Evolutionary conservation across 2,329 filamentous ascomycete genomes (phyloP), one percentile per base, ranked within the genome.

Genomic region (Verticillium nonalfalfae): DNA sequence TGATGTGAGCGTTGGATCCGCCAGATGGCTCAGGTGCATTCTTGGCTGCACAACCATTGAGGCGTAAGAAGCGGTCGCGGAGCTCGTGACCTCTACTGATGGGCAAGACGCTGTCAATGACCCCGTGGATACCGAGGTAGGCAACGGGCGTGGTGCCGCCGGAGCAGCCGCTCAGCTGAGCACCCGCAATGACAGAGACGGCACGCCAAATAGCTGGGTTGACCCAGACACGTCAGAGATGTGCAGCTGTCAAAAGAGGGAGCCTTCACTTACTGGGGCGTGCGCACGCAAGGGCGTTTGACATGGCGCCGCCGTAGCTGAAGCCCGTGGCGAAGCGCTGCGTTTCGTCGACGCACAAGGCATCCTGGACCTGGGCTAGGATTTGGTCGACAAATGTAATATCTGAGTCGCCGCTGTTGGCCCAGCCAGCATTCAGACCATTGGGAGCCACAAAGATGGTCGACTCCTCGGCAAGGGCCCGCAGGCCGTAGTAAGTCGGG

Each of bases 401-500:
- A 59, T 80, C 78, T 56, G 78, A 71, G 13, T 77, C 77, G 58
- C 71, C 72, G 1, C 63, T 64, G 69, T 80, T 80, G 39, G 66
- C 76, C 77, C 77, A 80, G 26, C 78, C 78, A 21, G 68, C 66
- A 63, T 74, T 73, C 35, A 76, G 65, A 10, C 77, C 78, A 55
- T 79, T 69, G 26, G 78, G 78, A 1, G 75, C 73, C 15, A 81
- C 71, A 62, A 78, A 77, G 64, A 81, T 77, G 60, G 76, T 73
- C 7, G 65, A 71, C n/a, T 74, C 72, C 21, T 68, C 66, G 10
- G 74, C 70, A 9, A 76, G 70, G 2, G 66, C 63, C 14, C 71
- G 71, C 7, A 80, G 70, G 3, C 77, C 77, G 64, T 79, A 80
- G 67, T 73, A 79, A 10, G 74, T 73, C 35, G 67, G 68, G 45